These are phyloP conservation scores for Rhizopus microsporus DNA, from an alignment of 371 early-diverging fungal species.

Conservation along the genomic window DNA sequence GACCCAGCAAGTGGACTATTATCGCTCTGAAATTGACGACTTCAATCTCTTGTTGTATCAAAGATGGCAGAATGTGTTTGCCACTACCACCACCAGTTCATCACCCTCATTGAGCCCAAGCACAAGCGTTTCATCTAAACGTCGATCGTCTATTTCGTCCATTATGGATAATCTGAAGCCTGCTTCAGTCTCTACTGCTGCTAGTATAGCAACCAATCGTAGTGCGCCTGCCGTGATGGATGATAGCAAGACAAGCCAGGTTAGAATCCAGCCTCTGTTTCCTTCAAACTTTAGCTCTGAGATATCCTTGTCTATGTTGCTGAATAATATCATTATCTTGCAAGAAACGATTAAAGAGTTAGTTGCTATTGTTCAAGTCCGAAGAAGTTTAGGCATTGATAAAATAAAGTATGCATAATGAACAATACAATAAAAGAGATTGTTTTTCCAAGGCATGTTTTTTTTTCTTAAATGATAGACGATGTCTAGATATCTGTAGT, in stretches of 20 bases:
- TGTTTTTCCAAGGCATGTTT: no score
- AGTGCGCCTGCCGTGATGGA: constrained; percentile 25
- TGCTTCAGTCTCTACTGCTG: neutral
- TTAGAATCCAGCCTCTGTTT: constrained; percentile 54
- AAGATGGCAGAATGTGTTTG: constrained; percentile 29
- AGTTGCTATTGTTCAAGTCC: constrained; percentile 77
- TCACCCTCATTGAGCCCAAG: neutral
- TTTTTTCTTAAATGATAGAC: no score
- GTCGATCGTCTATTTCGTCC: constrained; percentile 3
- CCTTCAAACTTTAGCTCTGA: constrained; percentile 47
- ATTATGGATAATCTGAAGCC: neutral
- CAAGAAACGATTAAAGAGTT: constrained; percentile 88
- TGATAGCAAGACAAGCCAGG: constrained; percentile 35
- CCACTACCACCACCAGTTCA: neutral
- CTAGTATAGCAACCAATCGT: constrained; percentile 5
- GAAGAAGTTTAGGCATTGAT: constrained; percentile 72
- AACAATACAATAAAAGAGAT: no score
- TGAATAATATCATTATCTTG: constrained; percentile 83
- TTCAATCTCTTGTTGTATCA: constrained; percentile 53
- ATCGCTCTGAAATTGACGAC: constrained; percentile 52
- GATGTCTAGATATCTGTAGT: no score
- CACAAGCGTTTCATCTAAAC: no score
- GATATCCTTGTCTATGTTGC: constrained; percentile 58
- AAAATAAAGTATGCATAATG: constrained; percentile 44
- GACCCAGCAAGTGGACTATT: constrained; percentile 59